Evolutionary conservation across 179 eudicot genomes (phyloP), one percentile per base, ranked within the genome.

Genomic region (Beta corolliflora): DNA sequence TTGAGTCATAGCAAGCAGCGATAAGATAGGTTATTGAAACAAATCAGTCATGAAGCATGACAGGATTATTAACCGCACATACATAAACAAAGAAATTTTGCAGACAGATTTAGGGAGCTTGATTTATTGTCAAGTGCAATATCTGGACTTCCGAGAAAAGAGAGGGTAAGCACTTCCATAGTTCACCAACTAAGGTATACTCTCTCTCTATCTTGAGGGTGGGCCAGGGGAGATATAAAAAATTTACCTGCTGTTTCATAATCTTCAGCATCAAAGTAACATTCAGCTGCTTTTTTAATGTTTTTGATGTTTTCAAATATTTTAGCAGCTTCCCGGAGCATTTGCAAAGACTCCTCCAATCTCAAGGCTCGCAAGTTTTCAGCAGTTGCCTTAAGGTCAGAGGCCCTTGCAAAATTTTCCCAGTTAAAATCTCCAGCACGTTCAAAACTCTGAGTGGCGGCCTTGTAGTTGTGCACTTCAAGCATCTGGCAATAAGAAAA

Each of bases 391-490:
- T 82, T 78, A 12, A 86, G 86, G 25, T 84, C 85, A 77, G 87
- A 65, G 77, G 97, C 97, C 46, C 76, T 90, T 2, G 97, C 89
- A 76, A 81, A 80, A 77, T 66, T 87, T 59, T 81, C 89, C 92
- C 90, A 89, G 18, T 58, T 70, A 60, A 18, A 71, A 41, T 93
- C 93, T 9, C 91, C 91, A 3, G 95, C 93, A 79, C 86, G 89
- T 81, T 89, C 93, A 77, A 91, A 93, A 77, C 97, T 91, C 88
- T 90, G 79, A 2, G 81, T 82, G 18, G 97, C 95, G 86, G 90
- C 89, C 84, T 82, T 91, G 85, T 85, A 93, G 70, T 93, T 91
- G 13, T 83, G 76, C 78, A 90, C 93, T 45, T 79, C 69, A 48
- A 88, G 86, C 77, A 93, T 87, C 97, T 93, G 85, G 66, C 71